Evolutionary conservation across 148 eudicot species (phyloP), one percentile per base, ranked within the genome.

Genomic region (Nyssa sinensis): DNA sequence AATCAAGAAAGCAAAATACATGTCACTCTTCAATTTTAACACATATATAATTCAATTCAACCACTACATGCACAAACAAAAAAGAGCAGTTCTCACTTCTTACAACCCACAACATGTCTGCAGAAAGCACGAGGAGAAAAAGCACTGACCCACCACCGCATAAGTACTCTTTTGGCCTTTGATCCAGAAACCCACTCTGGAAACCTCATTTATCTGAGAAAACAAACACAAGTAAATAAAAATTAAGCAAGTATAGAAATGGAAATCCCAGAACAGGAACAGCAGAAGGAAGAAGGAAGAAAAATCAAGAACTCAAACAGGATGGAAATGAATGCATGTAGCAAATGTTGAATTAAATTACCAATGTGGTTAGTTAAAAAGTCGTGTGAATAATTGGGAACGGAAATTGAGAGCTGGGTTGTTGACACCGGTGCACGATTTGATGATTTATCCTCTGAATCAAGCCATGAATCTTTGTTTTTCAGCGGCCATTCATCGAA

Each of bases 331-430:
- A 1, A 27, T 13, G 27, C 6, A 51, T 6, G 24, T 17, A 27
- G 59, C 11, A 71, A 0, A 28, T 2, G 3, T 28, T 5, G 14
- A 49, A 19, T 67, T 74, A 62, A 41, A 51, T 27, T 73, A 80
- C 86, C 87, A 66, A 77, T 75, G 23, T 63, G 74, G 27, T 85
- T 58, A 66, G 78, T 64, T 77, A 86, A 86, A 73, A 84, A 84
- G 77, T 86, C 85, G 69, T 84, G 81, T 5, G 81, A 61, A 64
- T 81, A 47, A 63, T 65, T 81, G 10, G 89, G 85, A 3, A 78
- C 69, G n/a, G 89, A 84, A 8, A 86, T 86, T 11, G 89, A 86
- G 49, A 86, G 87, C 39, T 86, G 85, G 13, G 87, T 84, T 28
- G 75, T 75, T 7, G 81, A 77, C 66, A 63, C 66, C 6, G 64